Evolutionary conservation across 768 basidiomycete genomes (phyloP).

Genomic region (Termitomyces sp.): DNA sequence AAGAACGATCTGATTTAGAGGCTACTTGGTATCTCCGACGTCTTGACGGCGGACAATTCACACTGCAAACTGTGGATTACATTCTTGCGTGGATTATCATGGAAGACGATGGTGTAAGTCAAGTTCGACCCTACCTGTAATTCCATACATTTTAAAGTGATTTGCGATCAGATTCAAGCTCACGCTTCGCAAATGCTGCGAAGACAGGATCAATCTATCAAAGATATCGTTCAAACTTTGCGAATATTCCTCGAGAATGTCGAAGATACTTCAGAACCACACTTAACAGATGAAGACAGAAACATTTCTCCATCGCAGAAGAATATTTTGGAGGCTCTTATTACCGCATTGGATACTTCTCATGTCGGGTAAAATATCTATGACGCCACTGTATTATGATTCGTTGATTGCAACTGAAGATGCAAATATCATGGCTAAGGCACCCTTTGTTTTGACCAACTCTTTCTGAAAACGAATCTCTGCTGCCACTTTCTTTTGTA

Average conservation of each 20-base stretch:
- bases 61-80: constrained; percentile 89
- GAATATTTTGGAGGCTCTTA: constrained; percentile 65
- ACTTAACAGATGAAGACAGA: constrained; percentile 23
- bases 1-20: constrained; percentile 60
- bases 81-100: constrained; percentile 92
- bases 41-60: constrained; percentile 83
- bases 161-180: constrained; percentile 54
- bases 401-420: constrained; percentile 32
- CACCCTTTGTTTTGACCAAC: constrained; percentile 75
- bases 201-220: constrained; percentile 65
- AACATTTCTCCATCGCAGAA: constrained; percentile 49
- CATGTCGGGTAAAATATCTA: constrained; percentile 8
- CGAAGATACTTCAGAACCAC: constrained; percentile 41
- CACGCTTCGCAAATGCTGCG: constrained; percentile 75
- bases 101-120: constrained; percentile 94
- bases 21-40: constrained; percentile 82
- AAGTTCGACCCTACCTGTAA: constrained; percentile 1
- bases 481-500: constrained; percentile 78
- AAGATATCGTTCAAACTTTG: constrained; percentile 68
- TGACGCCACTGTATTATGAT: constrained; percentile 6
- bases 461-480: constrained; percentile 90
- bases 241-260: constrained; percentile 71
- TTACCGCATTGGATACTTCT: constrained; percentile 46
- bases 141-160: neutral
- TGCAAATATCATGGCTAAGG: constrained; percentile 86